Base-by-base conservation (phyloP, 805 yeast species). In the Ogataea polymorpha region DNA sequence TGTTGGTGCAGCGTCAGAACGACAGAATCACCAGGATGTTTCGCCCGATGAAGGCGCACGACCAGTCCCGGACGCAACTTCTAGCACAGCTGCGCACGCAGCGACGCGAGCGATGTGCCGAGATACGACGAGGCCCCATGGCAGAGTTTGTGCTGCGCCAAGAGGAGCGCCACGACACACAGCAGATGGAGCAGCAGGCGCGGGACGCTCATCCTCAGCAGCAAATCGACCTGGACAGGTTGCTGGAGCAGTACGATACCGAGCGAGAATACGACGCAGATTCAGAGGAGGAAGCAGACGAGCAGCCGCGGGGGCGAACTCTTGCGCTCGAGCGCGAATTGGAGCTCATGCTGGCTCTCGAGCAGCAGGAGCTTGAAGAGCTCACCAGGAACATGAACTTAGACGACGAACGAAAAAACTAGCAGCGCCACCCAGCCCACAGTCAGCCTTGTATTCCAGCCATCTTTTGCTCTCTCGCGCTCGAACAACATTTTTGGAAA, bases 301-400 rank as follows among this genome's bases (percentile, higher is more conserved):
- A 32, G 23, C 23, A 5, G 15, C 42, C 28, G 18, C 29, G 13
- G 24, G 27, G 13, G 8, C 21, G 13, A 20, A 7, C 6, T 20
- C 6, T 12, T 4, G 32, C 41, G 9, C 46, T 46, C 8, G 21
- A 20, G 21, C 21, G 58, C 23, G 58, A 61, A 32, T 36, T 63
- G 18, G 63, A 59, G 33, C 61, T 62, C 35, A 46, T 58, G 52
- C 35, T 57, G 23, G 32, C 46, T 16, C 35, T 58, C 25, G 58
- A 58, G 34, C 50, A 48, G 45, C 32, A 50, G 35, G 66, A 62
- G 38, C 41, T 62, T 34, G 66, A 62, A 34, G 59, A 54, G 32
- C 38, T 62, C 43, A 50, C 63, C 2, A 48, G 45, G 35, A 56
- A 48, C 23, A 31, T 56, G 43, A 47, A 39, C 13, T 42, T 51